Evolutionary conservation across 2,329 filamentous ascomycete species (phyloP), one percentile per base, ranked within the genome.

Genomic region (Rhexocercosporidium sp.): DNA sequence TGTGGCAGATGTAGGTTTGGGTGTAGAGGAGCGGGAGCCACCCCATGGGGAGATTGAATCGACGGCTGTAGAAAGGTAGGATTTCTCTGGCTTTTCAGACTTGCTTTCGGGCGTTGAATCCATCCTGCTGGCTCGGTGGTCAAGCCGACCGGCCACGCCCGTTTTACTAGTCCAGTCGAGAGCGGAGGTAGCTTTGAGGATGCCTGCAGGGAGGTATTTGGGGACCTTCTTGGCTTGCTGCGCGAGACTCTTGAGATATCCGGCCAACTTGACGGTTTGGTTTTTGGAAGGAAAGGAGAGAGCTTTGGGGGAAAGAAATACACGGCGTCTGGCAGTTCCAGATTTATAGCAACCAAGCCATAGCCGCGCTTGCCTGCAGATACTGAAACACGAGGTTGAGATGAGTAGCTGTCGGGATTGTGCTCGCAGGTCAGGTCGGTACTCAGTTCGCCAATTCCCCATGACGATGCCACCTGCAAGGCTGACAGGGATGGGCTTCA

Each of bases 31-130:
- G 64, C 84, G 82, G 68, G 78, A 83, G 7, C 74, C 78, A 34
- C 81, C 83, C 88, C 87, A 90, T 0, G 87, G 86, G 65, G 88
- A 88, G 66, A 90, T 85, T 0, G 87, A 88, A 68, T 88, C 86
- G 44, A 90, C 85, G 37, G 88, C 86, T 20, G 85, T 87, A 51
- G 84, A 84, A 34, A 89, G 77, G 72, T 88, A 89, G 2, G 86
- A 87, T 77, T 84, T 88, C 75, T 89, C 87, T 39, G 78, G 69
- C 77, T 85, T 87, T 77, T 83, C 85, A 41, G 84, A 83, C 53
- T 72, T 75, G 41, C 65, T 71, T 59, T 73, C 74, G 27, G 75
- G 67, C 64, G 66, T 62, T 46, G 68, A 64, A 39, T 72, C 71
- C 75, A 76, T 76, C 22, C 65, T 70, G 56, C 68, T 69, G 68